A percentile compares a stretch with the other conserved stretches of the same genome.
Conservation (phyloP, 2,329 filamentous ascomycete genomes). For the Colletotrichum sp. region DNA sequence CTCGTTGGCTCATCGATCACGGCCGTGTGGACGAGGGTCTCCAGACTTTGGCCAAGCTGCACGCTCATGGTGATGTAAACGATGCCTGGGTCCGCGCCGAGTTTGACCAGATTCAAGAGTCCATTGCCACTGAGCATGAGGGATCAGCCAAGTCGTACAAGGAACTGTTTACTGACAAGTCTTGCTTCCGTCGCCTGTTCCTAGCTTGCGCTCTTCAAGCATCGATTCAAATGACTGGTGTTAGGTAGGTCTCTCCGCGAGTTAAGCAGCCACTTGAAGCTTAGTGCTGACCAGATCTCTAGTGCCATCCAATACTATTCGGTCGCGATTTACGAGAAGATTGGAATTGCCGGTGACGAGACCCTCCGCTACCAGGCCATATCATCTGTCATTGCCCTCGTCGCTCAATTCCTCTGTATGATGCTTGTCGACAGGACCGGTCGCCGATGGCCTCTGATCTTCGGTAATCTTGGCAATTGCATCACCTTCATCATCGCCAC, state of each 20-base stretch:
- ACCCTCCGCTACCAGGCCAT: slow-evolving; percentile 80
- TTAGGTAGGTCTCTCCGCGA: not conserved
- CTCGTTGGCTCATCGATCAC: slow-evolving; percentile 79
- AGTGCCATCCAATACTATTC: slow-evolving; percentile 79
- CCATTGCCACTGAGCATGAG: slow-evolving; percentile 70
- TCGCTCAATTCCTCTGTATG: slow-evolving; percentile 74
- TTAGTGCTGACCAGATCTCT: slow-evolving; percentile 29
- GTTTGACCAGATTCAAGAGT: slow-evolving; percentile 72
- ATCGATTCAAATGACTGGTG: slow-evolving; percentile 21
- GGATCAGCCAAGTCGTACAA: slow-evolving; percentile 72
- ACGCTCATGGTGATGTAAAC: slow-evolving; percentile 69
- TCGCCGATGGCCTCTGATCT: slow-evolving; percentile 74
- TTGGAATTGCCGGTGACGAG: slow-evolving; percentile 69
- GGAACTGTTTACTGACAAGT: slow-evolving; percentile 68
- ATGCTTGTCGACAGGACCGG: slow-evolving; percentile 73
- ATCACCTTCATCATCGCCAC: slow-evolving; percentile 75
- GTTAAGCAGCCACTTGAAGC: not conserved
- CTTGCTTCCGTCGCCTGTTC: slow-evolving; percentile 75
- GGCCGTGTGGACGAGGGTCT: slow-evolving; percentile 70
- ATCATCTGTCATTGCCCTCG: slow-evolving; percentile 71
- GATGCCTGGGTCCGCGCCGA: slow-evolving; percentile 77
- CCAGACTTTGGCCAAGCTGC: slow-evolving; percentile 70
- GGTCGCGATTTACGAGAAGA: slow-evolving; percentile 69
- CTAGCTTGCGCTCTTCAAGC: slow-evolving; percentile 60
- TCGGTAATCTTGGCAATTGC: slow-evolving; percentile 74